These are phyloP conservation scores for Diplodia mutila DNA, from an alignment of 2,329 filamentous ascomycete genomes.

Conservation along the genomic window DNA sequence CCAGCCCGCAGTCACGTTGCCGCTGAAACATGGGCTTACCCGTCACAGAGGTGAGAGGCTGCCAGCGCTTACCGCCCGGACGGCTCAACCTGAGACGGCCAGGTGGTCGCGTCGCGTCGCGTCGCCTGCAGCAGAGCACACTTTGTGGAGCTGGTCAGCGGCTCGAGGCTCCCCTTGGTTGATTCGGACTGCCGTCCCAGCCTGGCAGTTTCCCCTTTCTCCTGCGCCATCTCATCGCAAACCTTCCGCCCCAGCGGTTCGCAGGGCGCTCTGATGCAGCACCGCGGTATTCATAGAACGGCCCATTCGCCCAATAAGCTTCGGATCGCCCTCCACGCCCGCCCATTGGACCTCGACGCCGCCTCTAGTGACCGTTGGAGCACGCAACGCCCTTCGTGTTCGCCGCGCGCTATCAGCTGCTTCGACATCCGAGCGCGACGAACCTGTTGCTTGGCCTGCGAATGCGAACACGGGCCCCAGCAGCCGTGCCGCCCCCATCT, in stretches of 20 bases:
- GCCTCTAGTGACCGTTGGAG: conserved; percentile 21
- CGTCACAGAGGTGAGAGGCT: background rate
- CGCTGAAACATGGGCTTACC: background rate
- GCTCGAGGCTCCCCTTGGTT: no score
- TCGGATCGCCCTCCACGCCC: background rate
- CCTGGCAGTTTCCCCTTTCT: conserved; percentile 6
- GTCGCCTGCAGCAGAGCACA: no score
- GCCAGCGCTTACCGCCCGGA: background rate
- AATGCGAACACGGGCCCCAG: background rate
- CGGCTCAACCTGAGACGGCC: background rate
- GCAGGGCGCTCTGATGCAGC: background rate
- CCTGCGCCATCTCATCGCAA: conserved; percentile 13
- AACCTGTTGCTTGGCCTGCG: no score
- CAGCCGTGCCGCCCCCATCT: no score
- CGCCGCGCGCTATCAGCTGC: background rate
- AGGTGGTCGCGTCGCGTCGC: background rate
- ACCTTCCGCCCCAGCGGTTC: background rate
- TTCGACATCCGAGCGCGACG: background rate
- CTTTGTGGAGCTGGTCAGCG: no score
- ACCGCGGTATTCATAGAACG: background rate
- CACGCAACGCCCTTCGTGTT: background rate
- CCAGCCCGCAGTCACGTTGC: background rate
- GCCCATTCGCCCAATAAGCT: background rate
- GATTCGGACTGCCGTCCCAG: background rate
- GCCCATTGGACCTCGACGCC: background rate